A percentile compares a stretch with the other conserved stretches of the same genome.
phyloP scores from a whole-genome alignment of 257 asterid genomes.

The Jasminum sambac region DNA sequence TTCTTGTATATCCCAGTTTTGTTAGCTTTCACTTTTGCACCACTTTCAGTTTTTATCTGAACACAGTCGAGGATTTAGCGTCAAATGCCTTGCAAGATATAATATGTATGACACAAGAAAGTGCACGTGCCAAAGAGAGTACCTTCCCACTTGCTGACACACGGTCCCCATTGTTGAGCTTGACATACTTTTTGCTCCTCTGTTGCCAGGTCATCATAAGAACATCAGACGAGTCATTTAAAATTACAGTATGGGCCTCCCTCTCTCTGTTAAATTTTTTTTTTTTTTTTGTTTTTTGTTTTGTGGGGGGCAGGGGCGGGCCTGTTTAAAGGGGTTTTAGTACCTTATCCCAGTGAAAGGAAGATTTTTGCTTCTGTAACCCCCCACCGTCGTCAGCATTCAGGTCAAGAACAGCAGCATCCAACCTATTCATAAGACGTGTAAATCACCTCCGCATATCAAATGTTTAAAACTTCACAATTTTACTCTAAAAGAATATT shows the following conservation, averaged over 20 bases:
- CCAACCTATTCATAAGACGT: constrained; percentile 60
- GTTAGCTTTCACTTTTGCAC: constrained; percentile 60
- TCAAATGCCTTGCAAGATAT: constrained; percentile 1
- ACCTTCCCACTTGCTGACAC: constrained; percentile 98
- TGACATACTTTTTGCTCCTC: constrained; percentile 92
- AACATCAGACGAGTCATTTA: not conserved
- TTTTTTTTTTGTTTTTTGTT: not conserved
- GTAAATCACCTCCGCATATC: constrained; percentile 2
- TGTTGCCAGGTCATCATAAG: constrained; percentile 36
- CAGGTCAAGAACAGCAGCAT: constrained; percentile 85
- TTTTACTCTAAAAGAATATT: not conserved
- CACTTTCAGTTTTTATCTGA: constrained; percentile 91
- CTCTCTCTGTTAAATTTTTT: not conserved
- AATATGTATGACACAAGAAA: not conserved
- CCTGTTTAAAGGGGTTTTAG: no score
- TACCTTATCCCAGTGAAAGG: constrained; percentile 98
- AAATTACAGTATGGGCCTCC: not conserved
- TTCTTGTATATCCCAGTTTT: constrained; percentile 81
- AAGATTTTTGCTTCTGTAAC: constrained; percentile 67
- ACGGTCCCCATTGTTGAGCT: constrained; percentile 90
- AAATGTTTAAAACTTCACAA: not conserved
- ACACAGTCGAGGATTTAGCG: constrained; percentile 18
- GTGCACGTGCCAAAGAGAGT: constrained; percentile 21
- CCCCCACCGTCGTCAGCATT: constrained; percentile 80
- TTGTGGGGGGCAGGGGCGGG: not conserved